These are phyloP conservation scores for Naganishia randhawae DNA, from an alignment of 768 basidiomycete genomes.

Conservation along the genomic window DNA sequence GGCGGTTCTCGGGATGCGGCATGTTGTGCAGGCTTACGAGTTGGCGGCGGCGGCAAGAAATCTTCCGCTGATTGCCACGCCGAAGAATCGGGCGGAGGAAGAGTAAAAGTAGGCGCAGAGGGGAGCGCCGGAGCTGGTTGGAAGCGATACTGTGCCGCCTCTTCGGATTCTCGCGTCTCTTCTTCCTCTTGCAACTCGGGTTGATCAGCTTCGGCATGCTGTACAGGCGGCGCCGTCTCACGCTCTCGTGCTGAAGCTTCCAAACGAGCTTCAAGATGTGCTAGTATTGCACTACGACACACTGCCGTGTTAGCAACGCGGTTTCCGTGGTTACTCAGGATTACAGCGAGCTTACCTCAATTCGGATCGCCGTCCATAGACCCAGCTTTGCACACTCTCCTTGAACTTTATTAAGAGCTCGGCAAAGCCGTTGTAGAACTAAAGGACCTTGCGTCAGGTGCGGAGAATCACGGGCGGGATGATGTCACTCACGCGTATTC, in stretches of 20 bases:
- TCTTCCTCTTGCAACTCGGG: constrained; percentile 3
- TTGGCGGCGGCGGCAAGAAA: constrained; percentile 47
- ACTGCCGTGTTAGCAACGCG: constrained; percentile 21
- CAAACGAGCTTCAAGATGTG: constrained; percentile 9
- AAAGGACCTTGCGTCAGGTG: not conserved
- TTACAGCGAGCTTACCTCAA: constrained; percentile 59
- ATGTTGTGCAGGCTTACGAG: constrained; percentile 24
- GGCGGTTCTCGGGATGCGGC: constrained; percentile 7
- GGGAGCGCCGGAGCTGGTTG: constrained; percentile 20
- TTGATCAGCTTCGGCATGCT: not conserved
- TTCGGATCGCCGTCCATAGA: constrained; percentile 66
- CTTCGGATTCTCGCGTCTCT: not conserved
- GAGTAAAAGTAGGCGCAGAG: constrained; percentile 31
- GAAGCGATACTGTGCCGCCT: constrained; percentile 8
- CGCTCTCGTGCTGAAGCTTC: constrained; percentile 22
- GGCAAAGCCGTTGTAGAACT: constrained; percentile 89
- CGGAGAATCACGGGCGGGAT: not conserved
- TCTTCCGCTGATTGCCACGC: constrained; percentile 44
- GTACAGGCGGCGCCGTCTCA: not conserved
- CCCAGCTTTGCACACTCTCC: constrained; percentile 72
- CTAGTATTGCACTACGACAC: constrained; percentile 26
- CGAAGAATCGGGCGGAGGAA: constrained; percentile 39
- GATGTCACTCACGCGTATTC: constrained; percentile 62
- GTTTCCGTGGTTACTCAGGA: too few species aligned
- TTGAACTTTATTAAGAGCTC: constrained; percentile 69